Evolutionary conservation across 768 basidiomycete species (phyloP), one percentile per base, ranked within the genome.

Genomic region (Crassisporium funariophilum): DNA sequence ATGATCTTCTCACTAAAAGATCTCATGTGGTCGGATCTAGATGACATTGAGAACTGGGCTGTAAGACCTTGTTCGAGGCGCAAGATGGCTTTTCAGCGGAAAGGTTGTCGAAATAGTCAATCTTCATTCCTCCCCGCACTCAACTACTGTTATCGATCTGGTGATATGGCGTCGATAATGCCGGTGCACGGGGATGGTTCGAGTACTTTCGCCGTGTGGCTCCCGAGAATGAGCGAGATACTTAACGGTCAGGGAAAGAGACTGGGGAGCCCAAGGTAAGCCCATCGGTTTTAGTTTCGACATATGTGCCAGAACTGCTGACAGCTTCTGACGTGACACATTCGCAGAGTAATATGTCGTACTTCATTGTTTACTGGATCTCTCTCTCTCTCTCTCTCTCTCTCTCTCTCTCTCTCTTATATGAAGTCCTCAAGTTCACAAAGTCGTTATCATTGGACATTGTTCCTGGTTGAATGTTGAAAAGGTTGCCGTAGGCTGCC

Each of bases 1-100:
- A 93, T 93, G 0, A 83, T 87, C 22, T 23, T 17, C 44, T 21
- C 15, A 35, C n/a, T n/a, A n/a, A n/a, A 41, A 93, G 93, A 98
- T 62, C 79, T 98, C 10, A 97, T 98, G 93, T 98, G 95, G 95
- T 93, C 90, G 25, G 95, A 98, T 65, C 95, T 88, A 3, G 94
- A 98, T 60, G 91, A 95, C 34, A 86, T 95, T 31, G 88, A 91
- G 29, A 94, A 88, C 33, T 98, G 95, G 95, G 95, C 93, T 4
- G 91, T 98, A 44, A 95, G 91, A 54, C 95, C 95, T 4, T n/a
- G n/a, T n/a, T n/a, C 79, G 95, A 29, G 95, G 95, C 15, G 95
- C 95, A 4, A 95, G 95, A 0, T 98, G 93, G 89, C 71, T 97
- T 17, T 97, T 98, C 54, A 94, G 95, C 5, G 84, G 77, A 11